Conservation (phyloP, 768 basidiomycete genomes). For the Kwoniella sp. region DNA sequence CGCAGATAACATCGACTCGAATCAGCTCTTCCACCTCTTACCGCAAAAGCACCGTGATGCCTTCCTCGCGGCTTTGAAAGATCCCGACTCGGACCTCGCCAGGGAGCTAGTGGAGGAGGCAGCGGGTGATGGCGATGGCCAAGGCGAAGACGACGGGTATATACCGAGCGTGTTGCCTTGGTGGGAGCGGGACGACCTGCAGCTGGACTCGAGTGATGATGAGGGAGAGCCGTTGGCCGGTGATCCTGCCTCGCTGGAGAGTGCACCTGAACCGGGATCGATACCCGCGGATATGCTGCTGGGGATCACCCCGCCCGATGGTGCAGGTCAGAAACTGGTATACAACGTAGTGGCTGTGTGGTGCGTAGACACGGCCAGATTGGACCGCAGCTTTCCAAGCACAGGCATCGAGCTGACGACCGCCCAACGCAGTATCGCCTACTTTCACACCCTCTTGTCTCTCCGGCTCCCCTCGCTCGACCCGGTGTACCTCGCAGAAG, state of each 20-base stretch:
- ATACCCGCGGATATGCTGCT: slow-evolving; percentile 7
- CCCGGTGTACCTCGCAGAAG: not conserved
- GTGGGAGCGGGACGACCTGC: slow-evolving; percentile 23
- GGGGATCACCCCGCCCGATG: slow-evolving; percentile 25
- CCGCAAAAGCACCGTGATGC: slow-evolving; percentile 35
- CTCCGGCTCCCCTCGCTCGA: slow-evolving; percentile 33
- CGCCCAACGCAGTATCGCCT: slow-evolving; percentile 34
- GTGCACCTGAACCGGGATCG: slow-evolving; percentile 18
- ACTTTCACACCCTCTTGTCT: slow-evolving; percentile 32
- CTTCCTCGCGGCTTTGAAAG: slow-evolving; percentile 28
- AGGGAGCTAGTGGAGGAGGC: slow-evolving; percentile 26
- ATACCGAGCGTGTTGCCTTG: slow-evolving; percentile 17
- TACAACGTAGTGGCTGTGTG: slow-evolving; percentile 41
- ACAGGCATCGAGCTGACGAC: too few relatives aligned
- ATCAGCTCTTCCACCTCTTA: slow-evolving; percentile 37
- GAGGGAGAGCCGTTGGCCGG: too few relatives aligned
- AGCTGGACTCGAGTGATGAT: slow-evolving; percentile 5
- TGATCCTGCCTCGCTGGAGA: not conserved
- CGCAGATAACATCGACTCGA: slow-evolving; percentile 37
- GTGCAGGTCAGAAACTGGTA: slow-evolving; percentile 26
- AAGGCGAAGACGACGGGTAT: not conserved
- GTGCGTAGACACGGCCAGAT: slow-evolving; percentile 12
- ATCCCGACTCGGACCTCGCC: slow-evolving; percentile 33
- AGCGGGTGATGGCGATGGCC: slow-evolving; percentile 5
- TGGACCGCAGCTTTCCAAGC: not conserved